Percentiles rank a stretch among this genome's conserved stretches.
Conservation (phyloP, 495 filamentous ascomycete genomes). For the Echria macrotheca region DNA sequence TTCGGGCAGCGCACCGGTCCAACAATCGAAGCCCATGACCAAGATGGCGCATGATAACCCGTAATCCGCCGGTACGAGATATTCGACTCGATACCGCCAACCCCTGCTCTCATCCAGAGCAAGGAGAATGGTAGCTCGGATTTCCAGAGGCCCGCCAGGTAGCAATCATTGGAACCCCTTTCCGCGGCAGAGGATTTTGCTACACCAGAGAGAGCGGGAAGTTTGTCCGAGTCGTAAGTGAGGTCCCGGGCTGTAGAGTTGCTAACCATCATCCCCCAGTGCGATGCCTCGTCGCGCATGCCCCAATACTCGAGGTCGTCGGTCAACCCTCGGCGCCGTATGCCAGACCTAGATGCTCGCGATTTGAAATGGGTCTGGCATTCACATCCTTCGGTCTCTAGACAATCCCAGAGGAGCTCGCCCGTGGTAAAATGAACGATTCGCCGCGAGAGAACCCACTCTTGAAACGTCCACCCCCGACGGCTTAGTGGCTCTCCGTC, state of each 20-base stretch:
- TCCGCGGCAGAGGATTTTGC: neutral
- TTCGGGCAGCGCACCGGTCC: neutral
- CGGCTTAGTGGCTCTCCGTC: neutral
- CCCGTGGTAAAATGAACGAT: conserved; percentile 3
- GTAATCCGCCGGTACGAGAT: neutral
- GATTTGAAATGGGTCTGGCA: neutral
- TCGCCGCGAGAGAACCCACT: neutral
- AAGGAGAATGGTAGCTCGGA: neutral
- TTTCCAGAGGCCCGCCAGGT: neutral
- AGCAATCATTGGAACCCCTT: neutral
- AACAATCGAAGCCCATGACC: neutral
- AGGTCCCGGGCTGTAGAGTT: neutral
- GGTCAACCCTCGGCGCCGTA: neutral
- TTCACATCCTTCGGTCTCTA: neutral
- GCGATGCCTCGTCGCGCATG: neutral
- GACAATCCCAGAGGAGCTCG: conserved; percentile 1
- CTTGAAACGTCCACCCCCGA: conserved; percentile 1
- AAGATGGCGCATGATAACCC: neutral
- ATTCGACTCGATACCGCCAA: neutral
- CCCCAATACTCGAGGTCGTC: neutral
- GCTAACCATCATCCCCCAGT: neutral
- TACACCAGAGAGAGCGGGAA: neutral
- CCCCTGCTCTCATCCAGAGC: conserved; percentile 1
- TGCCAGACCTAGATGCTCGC: neutral
- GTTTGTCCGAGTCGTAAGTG: neutral